Base-by-base conservation (phyloP, 2,329 filamentous ascomycete genomes). In the Penicillium sp. region DNA sequence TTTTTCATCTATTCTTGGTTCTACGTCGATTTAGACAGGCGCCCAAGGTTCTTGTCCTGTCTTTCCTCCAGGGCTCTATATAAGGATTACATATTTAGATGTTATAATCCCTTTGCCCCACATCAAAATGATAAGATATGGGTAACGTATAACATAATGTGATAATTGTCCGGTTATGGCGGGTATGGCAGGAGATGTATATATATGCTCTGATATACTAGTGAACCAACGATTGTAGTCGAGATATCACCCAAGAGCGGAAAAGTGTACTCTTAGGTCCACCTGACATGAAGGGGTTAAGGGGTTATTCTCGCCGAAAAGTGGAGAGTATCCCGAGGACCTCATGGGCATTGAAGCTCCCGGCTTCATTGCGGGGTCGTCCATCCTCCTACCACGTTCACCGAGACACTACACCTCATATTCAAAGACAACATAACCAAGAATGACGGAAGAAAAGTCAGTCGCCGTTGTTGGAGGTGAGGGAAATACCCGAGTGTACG, bases 401-500 rank as follows among this genome's bases (percentile, higher is more conserved):
- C 40, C 2, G 8, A 40, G 15, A 19, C 6, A 46, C 13, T 7
- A 4, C 28, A 12, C 19, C 2, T 13, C 5, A 45, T 6, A 26
- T 9, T 4, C 10, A 22, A 37, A 19, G n/a, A 3, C 17, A 38
- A 17, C 4, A 37, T 13, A 35, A 3, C 15, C 24, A 9, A 35
- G 5, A 37, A 57, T 57, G 54, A 32, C 40, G 3, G 48, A 48
- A 13, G 5, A n/a, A 5, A 53, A 48, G 19, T 55, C 53, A 33
- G 42, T 57, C 12, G 50, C 54, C 7, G 34, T 57, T 17, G 52
- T 57, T 31, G 54, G 54, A 32, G 54, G 54, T 55, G 33, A n/a
- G 43, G 22, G 0, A n/a, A 12, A 37, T 2, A 17, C 7, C 21
- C 1, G 6, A 13, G n/a, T 29, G 24, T 21, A 17, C 15, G 8